Base-by-base conservation (phyloP, 768 basidiomycete genomes). In the Tricholoma terreum region DNA sequence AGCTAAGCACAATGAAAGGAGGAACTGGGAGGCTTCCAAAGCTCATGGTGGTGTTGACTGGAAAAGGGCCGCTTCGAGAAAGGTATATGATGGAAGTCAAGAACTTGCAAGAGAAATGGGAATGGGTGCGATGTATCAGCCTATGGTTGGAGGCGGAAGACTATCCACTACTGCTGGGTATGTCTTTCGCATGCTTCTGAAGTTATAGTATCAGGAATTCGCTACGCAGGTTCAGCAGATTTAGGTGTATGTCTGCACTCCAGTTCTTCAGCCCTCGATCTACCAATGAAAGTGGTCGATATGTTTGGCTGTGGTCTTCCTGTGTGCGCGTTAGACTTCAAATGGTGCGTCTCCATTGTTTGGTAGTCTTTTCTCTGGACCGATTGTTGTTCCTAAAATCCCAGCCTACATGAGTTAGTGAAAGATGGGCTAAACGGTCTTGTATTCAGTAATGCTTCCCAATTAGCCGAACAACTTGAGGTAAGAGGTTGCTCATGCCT, bases 201-300 rank as follows among this genome's bases (percentile, higher is more conserved):
- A 22, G 17, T 4, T 40, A 14, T 21, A 17, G 15, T 42, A 33
- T 3, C 40, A 42, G 5, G 50, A 52, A 22, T 52, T 40, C 51
- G 12, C 49, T 55, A 45, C 33, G 5, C 60, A 93, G 92, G 94
- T 31, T 89, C 92, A 3, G 92, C 94, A 9, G 94, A 99, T 71
- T 64, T 99, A 38, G 97, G 97, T 2, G 82, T 98, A 56, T 94
- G 86, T 59, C 73, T 99, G 50, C 97, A 99, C 73, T 84, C 85
- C 5, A 95, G 92, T 69, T 93, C 92, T 0, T 95, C 92, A 2
- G 89, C 83, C 1, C 74, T 94, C 56, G 97, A 99, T 72, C 76
- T 99, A 54, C 97, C 97, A 2, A 99, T 99, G 97, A 99, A 99
- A 71, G 86, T 99, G 4, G 94, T 99, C 6, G 97, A 99, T 70